Conservation (phyloP, 305 asterid genomes). For the Ajuga reptans region DNA sequence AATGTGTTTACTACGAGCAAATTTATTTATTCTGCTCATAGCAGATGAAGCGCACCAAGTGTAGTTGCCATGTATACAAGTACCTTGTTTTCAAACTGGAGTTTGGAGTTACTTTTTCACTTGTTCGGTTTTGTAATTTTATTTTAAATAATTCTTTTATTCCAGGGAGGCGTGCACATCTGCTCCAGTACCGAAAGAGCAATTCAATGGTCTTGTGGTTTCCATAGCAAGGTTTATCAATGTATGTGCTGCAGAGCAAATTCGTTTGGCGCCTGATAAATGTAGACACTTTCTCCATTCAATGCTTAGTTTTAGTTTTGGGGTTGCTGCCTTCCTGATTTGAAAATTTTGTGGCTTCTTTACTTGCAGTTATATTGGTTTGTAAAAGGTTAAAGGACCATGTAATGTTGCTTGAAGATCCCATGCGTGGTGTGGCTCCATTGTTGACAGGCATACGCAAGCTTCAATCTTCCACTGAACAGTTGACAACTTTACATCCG, state of each 20-base stretch:
- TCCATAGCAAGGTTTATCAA: conserved; percentile 58
- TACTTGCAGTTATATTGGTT: conserved; percentile 61
- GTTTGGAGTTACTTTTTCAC: background rate
- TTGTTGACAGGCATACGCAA: conserved; percentile 65
- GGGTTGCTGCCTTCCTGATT: conserved; percentile 19
- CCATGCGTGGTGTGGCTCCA: conserved; percentile 84
- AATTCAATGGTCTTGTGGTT: conserved; percentile 41
- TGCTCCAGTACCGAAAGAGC: conserved; percentile 50
- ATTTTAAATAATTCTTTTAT: conserved; percentile 11
- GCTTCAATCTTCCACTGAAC: conserved; percentile 69
- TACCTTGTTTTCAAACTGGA: background rate
- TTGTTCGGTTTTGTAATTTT: background rate
- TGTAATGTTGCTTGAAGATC: conserved; percentile 57
- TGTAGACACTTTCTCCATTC: conserved; percentile 35
- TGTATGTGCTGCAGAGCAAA: conserved; percentile 63
- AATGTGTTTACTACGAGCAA: background rate
- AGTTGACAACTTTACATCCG: conserved; percentile 75
- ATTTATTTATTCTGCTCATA: background rate
- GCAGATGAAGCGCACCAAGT: background rate
- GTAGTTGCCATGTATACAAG: background rate
- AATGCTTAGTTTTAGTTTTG: conserved; percentile 9
- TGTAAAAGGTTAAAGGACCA: conserved; percentile 81
- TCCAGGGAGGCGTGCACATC: conserved; percentile 67
- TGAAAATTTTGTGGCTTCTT: conserved; percentile 15
- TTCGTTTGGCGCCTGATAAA: conserved; percentile 68